Conservation (phyloP, 1,284 basidiomycete species). For the Sanghuangporus sanghuang region DNA sequence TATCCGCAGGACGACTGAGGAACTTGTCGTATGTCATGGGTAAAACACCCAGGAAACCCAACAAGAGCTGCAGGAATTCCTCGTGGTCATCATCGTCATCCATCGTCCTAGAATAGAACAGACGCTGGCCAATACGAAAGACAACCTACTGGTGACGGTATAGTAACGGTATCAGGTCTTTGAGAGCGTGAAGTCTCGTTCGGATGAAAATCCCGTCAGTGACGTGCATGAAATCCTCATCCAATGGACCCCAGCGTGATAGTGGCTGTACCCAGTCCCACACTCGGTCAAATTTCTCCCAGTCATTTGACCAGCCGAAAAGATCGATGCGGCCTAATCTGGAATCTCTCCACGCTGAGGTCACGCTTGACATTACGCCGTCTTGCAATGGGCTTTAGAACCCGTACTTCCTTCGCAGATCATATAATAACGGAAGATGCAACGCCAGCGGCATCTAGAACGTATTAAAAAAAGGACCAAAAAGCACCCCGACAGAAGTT, state of each 20-base stretch:
- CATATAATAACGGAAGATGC: not conserved
- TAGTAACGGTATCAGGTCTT: not conserved
- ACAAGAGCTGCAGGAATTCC: not conserved
- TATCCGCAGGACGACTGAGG: not conserved
- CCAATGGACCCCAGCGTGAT: constrained; percentile 8
- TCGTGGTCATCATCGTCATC: not conserved
- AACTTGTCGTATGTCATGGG: constrained; percentile 1
- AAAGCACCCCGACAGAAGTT: no score
- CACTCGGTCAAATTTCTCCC: not conserved
- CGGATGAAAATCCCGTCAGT: not conserved
- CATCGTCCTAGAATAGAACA: not conserved
- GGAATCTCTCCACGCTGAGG: not conserved
- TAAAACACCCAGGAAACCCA: not conserved
- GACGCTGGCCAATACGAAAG: constrained; percentile 3
- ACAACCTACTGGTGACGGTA: not conserved
- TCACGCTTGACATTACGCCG: not conserved
- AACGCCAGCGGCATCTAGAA: not conserved
- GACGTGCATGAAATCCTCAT: not conserved
- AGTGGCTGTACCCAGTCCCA: not conserved
- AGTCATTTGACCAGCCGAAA: constrained; percentile 8
- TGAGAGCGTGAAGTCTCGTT: not conserved
- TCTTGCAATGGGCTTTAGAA: not conserved
- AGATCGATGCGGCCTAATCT: not conserved
- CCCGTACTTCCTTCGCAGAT: not conserved
- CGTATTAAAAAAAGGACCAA: not conserved